Evolutionary conservation across 2,329 filamentous ascomycete genomes (phyloP).

Genomic region (Fusarium bulbicola): DNA sequence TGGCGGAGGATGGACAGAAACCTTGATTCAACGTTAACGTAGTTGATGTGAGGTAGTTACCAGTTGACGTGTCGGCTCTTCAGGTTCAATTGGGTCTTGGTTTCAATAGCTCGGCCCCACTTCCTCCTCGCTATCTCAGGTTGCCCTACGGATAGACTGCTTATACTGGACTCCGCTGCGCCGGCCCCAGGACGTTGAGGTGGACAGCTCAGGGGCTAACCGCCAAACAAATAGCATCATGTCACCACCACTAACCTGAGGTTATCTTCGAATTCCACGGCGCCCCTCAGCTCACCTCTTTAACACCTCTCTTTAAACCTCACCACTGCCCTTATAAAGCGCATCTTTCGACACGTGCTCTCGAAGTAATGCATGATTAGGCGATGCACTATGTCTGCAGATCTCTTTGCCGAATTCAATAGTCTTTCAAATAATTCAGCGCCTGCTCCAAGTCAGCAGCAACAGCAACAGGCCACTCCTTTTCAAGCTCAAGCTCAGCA

Average conservation of each 20-base stretch:
- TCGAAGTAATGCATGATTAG: slow-evolving; percentile 24
- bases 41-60: neutral
- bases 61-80: slow-evolving; percentile 11
- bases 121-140: neutral
- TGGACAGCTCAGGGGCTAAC: slow-evolving; percentile 24
- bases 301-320: neutral
- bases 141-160: slow-evolving; percentile 3
- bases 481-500: slow-evolving; percentile 23
- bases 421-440: slow-evolving; percentile 53
- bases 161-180: neutral
- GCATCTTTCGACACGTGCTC: slow-evolving; percentile 9
- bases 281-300: neutral
- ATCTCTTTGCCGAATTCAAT: slow-evolving; percentile 72
- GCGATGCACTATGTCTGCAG: slow-evolving; percentile 64
- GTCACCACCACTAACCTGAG: neutral
- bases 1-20: slow-evolving; percentile 23
- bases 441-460: slow-evolving; percentile 35
- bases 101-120: slow-evolving; percentile 30
- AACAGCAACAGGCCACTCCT: slow-evolving; percentile 11
- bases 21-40: slow-evolving; percentile 3
- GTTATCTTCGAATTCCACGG: slow-evolving; percentile 4
- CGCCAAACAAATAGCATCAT: slow-evolving; percentile 26
- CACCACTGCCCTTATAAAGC: neutral
- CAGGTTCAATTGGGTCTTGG: slow-evolving; percentile 22
- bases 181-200: neutral